phyloP scores from a whole-genome alignment of 495 filamentous ascomycete species.

The Clavariopsis aquatica region DNA sequence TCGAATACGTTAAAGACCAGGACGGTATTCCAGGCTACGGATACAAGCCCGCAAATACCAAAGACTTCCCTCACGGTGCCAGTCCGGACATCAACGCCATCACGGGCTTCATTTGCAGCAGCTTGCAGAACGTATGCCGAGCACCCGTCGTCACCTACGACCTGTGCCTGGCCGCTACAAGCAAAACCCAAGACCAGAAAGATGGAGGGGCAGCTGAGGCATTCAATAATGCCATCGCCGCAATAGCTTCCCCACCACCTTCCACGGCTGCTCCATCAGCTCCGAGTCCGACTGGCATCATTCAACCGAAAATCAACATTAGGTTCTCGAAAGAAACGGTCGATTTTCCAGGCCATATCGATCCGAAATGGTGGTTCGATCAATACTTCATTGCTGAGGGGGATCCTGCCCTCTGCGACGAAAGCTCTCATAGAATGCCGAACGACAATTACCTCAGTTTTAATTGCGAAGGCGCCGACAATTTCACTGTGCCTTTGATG shows the following conservation, averaged over 20 bases:
- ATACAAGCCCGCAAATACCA: constrained; percentile 5
- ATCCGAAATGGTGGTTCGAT: constrained; percentile 10
- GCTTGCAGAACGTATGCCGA: constrained; percentile 1
- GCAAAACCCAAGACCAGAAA: not conserved
- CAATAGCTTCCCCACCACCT: not conserved
- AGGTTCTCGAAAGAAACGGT: constrained; percentile 5
- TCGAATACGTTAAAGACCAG: constrained; percentile 3
- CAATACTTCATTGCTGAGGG: not conserved
- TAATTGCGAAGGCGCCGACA: not conserved
- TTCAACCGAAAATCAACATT: constrained; percentile 2
- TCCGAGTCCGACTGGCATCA: not conserved
- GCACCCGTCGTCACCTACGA: constrained; percentile 5
- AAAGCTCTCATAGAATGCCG: not conserved
- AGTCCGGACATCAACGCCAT: constrained; percentile 3
- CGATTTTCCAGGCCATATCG: not conserved
- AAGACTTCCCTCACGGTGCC: constrained; percentile 8
- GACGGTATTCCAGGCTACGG: constrained; percentile 5
- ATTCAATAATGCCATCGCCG: constrained; percentile 2
- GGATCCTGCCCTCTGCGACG: not conserved
- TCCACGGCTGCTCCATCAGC: constrained; percentile 4
- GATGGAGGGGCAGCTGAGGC: not conserved
- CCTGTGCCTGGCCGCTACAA: not conserved
- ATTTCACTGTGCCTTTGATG: not conserved
- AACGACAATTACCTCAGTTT: not conserved
- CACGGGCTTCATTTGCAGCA: constrained; percentile 7